Percentiles rank a stretch among this genome's conserved stretches.
Conservation (phyloP, 2,329 filamentous ascomycete genomes). For the Colletotrichum lentis region DNA sequence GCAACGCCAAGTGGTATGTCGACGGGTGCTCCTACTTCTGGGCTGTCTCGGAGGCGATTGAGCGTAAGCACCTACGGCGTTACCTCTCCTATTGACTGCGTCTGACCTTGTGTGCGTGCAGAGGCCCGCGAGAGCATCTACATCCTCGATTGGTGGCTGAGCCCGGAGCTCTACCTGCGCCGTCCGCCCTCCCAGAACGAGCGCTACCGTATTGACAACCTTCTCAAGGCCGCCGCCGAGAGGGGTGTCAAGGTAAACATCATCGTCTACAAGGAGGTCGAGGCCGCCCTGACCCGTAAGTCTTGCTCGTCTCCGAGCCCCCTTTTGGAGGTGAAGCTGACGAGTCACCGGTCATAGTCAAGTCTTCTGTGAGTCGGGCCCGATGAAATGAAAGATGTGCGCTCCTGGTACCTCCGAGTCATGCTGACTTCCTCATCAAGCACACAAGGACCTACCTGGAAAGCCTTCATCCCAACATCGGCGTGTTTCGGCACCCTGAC, state of each 20-base stretch:
- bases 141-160: conserved; percentile 92
- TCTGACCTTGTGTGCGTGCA: conserved; percentile 43
- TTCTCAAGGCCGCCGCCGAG: conserved; percentile 83
- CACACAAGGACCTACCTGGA: conserved; percentile 86
- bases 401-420: conserved; percentile 2
- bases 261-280: conserved; percentile 92
- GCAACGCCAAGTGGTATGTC: conserved; percentile 87
- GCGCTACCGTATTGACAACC: conserved; percentile 81
- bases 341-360: conserved; percentile 43
- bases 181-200: conserved; percentile 83
- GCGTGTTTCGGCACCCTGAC: conserved; percentile 89
- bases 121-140: conserved; percentile 79
- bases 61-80: conserved; percentile 54
- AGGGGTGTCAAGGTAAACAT: conserved; percentile 85
- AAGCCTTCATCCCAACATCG: conserved; percentile 80
- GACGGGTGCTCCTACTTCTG: conserved; percentile 87
- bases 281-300: conserved; percentile 80
- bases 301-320: conserved; percentile 49
- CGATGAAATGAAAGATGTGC: conserved; percentile 60
- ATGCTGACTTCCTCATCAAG: conserved; percentile 43
- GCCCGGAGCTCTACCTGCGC: conserved; percentile 85
- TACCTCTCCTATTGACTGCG: neutral
- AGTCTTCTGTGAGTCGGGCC: conserved; percentile 53
- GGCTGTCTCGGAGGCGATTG: conserved; percentile 81
- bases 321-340: conserved; percentile 32